Evolutionary conservation across 1,284 basidiomycete genomes (phyloP).

Genomic region (Boletus subluridellus): DNA sequence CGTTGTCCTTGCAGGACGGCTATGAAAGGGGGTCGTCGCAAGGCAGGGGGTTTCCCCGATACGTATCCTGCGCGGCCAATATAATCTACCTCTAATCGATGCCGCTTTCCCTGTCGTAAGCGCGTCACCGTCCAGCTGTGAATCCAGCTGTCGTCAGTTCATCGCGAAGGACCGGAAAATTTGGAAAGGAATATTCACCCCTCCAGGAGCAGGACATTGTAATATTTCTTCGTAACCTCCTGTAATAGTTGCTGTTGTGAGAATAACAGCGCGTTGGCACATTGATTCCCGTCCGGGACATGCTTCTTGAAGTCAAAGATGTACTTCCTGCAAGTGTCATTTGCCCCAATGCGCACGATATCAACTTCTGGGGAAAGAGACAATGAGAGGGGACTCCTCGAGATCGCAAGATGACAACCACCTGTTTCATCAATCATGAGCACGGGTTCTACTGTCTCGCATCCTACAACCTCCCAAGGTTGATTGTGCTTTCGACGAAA

Average conservation of each 20-base stretch:
- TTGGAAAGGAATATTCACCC: slow-evolving; percentile 44
- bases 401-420: slow-evolving; percentile 39
- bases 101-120: slow-evolving; percentile 55
- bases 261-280: slow-evolving; percentile 55
- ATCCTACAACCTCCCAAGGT: slow-evolving; percentile 75
- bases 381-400: slow-evolving; percentile 8
- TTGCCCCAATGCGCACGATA: slow-evolving; percentile 49
- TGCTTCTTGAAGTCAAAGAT: slow-evolving; percentile 56
- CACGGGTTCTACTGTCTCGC: slow-evolving; percentile 59
- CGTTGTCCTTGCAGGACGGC: slow-evolving; percentile 47
- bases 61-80: slow-evolving; percentile 60
- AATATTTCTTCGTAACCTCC: slow-evolving; percentile 53
- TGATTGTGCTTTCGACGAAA: slow-evolving; percentile 51
- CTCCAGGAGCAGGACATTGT: slow-evolving; percentile 63
- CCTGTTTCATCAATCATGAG: slow-evolving; percentile 62
- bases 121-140: slow-evolving; percentile 66
- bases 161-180: background rate
- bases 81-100: slow-evolving; percentile 68
- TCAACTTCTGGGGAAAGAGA: slow-evolving; percentile 50
- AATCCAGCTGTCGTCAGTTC: slow-evolving; percentile 11
- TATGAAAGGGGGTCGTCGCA: slow-evolving; percentile 61
- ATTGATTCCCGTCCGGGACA: slow-evolving; percentile 37
- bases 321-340: slow-evolving; percentile 56
- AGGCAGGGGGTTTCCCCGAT: slow-evolving; percentile 42
- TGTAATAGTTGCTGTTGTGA: slow-evolving; percentile 61